Percentiles rank a stretch among this genome's conserved stretches.
Evolutionary conservation across 306 rosid species (phyloP).

Genomic region (Leucaena leucocephala): DNA sequence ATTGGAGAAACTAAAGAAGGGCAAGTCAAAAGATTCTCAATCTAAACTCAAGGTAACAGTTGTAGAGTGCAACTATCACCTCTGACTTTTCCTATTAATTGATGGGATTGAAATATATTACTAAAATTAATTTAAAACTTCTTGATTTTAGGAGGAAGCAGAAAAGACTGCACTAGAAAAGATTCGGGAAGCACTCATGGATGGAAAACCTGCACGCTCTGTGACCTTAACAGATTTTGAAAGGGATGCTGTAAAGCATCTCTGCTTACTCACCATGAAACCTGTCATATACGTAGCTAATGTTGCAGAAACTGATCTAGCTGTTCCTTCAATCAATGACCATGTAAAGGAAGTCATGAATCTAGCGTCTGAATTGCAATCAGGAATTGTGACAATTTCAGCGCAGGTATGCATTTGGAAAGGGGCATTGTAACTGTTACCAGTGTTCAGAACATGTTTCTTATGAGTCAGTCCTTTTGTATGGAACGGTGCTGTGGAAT

Average conservation of each 20-base stretch:
- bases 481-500: background rate
- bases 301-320: slow-evolving; percentile 90
- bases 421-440: background rate
- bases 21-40: slow-evolving; percentile 84
- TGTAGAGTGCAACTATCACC: slow-evolving; percentile 15
- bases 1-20: slow-evolving; percentile 86
- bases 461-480: slow-evolving; percentile 14
- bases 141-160: slow-evolving; percentile 77
- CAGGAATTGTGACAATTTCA: slow-evolving; percentile 86
- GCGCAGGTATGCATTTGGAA: slow-evolving; percentile 68
- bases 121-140: slow-evolving; percentile 24
- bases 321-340: slow-evolving; percentile 68
- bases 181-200: slow-evolving; percentile 77
- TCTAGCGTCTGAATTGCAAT: slow-evolving; percentile 78
- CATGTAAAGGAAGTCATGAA: slow-evolving; percentile 65
- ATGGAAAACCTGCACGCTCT: slow-evolving; percentile 95
- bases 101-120: slow-evolving; percentile 10
- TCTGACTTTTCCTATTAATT: background rate
- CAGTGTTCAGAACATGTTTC: background rate
- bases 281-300: slow-evolving; percentile 88
- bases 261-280: slow-evolving; percentile 92
- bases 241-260: slow-evolving; percentile 76
- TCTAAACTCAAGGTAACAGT: slow-evolving; percentile 73
- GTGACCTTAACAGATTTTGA: slow-evolving; percentile 80
- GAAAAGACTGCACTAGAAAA: slow-evolving; percentile 85